phyloP scores from a whole-genome alignment of 495 filamentous ascomycete species.

The Penicillium angulare region DNA sequence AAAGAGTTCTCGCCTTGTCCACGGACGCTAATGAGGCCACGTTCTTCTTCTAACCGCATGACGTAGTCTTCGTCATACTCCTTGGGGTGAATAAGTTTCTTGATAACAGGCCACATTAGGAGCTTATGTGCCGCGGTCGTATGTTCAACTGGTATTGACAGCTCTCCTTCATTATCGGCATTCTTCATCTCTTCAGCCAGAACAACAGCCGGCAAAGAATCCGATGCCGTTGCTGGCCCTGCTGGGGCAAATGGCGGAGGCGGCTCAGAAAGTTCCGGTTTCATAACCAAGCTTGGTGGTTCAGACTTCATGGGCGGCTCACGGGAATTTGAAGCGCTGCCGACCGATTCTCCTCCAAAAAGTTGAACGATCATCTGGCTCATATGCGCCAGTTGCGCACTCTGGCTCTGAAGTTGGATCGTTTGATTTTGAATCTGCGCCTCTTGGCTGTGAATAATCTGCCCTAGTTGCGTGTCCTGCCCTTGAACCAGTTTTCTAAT shows the following conservation, averaged over 20 bases:
- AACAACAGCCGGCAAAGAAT: neutral
- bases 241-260: neutral
- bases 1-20: slow-evolving; percentile 75
- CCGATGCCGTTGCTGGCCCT: neutral
- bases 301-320: too few species aligned
- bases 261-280: neutral
- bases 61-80: slow-evolving; percentile 60
- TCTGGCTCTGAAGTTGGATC: too few species aligned
- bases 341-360: too few species aligned
- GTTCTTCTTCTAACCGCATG: slow-evolving; percentile 71
- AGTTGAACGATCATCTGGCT: too few species aligned
- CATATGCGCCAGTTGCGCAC: too few species aligned
- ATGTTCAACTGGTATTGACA: slow-evolving; percentile 74
- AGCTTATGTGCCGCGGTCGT: slow-evolving; percentile 78
- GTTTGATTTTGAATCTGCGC: too few species aligned
- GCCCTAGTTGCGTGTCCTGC: too few species aligned
- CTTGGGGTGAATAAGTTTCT: slow-evolving; percentile 48
- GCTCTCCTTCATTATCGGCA: slow-evolving; percentile 42
- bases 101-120: slow-evolving; percentile 68
- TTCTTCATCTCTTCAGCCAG: slow-evolving; percentile 14
- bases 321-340: too few species aligned
- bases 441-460: too few species aligned
- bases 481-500: too few species aligned
- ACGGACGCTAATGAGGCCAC: slow-evolving; percentile 73
- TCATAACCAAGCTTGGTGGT: too few species aligned